Base-by-base conservation (phyloP, 352 stramenopile genomes). In the Phytophthora macrochlamydospora region DNA sequence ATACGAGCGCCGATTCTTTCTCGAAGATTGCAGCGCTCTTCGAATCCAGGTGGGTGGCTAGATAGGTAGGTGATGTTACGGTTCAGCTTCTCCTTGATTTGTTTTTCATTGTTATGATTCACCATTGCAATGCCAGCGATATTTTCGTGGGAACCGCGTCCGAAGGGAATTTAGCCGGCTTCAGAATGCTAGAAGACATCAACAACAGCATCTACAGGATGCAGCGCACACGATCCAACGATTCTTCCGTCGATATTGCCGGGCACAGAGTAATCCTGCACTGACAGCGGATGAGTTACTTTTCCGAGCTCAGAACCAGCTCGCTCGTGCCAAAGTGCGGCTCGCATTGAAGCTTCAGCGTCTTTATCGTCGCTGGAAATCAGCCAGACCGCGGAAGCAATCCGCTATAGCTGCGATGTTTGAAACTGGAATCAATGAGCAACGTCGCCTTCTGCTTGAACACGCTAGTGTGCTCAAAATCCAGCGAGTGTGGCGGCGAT, bases 281-380 rank as follows among this genome's bases (percentile, higher is more conserved):
- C 40, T 33, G 2, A 30, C 48, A 1, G 51, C 67, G 3, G 55
- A 78, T 1, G 72, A 90, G 18, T 29, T 83, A 12, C 50, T 91
- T 1, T 75, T 82, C 40, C 60, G 75, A 33, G 71, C 69, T 7
- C 79, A 89, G 32, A 65, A 75, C 0, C 55, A 71, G 2, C 46
- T 87, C 2, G 32, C 53, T 8, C 60, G 56, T 3, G 67, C 70
- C 9, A 77, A 79, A 31, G 62, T 79, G 28, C 65, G 65, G 5
- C 64, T 90, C 32, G 79, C 83, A n/a, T 3, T 55, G 9, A 73
- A 76, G 32, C 70, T 92, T 4, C 81, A 87, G 56, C 59, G 56
- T 13, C 59, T 82, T 0, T 89, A 83, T 43, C 67, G 58, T 2
- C 62, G 58, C 9, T 70, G 67, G 53, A 79, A 80, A 50, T 49